These are phyloP conservation scores for Avena atlantica DNA, from an alignment of 176 grass and related monocot species.

Conservation along the genomic window DNA sequence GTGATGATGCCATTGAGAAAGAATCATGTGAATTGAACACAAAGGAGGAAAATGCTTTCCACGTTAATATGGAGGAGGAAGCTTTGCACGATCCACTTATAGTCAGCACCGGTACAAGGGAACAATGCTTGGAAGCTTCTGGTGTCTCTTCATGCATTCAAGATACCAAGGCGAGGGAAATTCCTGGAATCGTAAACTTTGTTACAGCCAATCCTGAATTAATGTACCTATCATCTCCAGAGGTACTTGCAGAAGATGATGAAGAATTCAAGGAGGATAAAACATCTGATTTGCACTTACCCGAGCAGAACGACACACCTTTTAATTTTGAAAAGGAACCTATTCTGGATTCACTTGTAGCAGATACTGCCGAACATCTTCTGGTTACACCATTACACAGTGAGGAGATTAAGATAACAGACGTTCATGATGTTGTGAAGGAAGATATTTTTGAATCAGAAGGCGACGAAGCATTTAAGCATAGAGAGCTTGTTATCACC, in stretches of 20 bases:
- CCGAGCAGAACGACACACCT: not conserved
- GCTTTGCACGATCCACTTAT: not conserved
- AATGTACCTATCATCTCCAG: slow-evolving; percentile 3
- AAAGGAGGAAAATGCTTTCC: not conserved
- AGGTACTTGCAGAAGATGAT: slow-evolving; percentile 3
- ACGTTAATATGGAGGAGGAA: not conserved
- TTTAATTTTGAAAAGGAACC: slow-evolving; percentile 16
- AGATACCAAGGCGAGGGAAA: slow-evolving; percentile 12
- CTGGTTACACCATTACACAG: slow-evolving; percentile 15
- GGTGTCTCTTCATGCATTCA: slow-evolving; percentile 22
- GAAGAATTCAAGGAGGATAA: slow-evolving; percentile 2
- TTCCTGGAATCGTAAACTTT: not conserved
- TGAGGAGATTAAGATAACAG: not conserved
- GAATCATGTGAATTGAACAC: not conserved
- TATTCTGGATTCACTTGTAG: slow-evolving; percentile 28
- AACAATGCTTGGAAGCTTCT: slow-evolving; percentile 6
- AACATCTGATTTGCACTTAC: slow-evolving; percentile 18
- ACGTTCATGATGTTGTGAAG: slow-evolving; percentile 11
- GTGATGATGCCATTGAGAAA: not conserved
- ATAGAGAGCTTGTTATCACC: not conserved
- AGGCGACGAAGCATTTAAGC: slow-evolving; percentile 22
- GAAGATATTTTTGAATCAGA: slow-evolving; percentile 18
- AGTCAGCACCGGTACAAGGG: not conserved
- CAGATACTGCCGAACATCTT: not conserved
- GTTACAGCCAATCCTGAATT: slow-evolving; percentile 28